Percentiles rank a stretch among this genome's conserved stretches.
phyloP scores from a whole-genome alignment of 164 flowering plant species.

The Akebia trifoliata region DNA sequence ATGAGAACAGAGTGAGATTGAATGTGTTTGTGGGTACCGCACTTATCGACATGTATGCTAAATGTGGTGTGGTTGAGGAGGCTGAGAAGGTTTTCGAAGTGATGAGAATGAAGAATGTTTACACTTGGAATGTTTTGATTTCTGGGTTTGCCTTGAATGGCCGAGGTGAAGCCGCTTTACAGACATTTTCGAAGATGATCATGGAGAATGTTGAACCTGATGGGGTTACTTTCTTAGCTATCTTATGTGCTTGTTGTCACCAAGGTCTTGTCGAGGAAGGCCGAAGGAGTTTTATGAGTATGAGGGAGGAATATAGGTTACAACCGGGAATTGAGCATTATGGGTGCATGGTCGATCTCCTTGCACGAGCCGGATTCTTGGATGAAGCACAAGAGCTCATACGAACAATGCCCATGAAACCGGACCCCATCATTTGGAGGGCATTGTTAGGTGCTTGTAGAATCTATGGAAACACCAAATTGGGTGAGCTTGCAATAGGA shows the following conservation, averaged over 20 bases:
- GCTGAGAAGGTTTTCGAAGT: slow-evolving; percentile 19
- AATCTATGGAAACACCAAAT: slow-evolving; percentile 13
- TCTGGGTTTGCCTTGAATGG: slow-evolving; percentile 29
- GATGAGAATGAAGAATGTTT: slow-evolving; percentile 22
- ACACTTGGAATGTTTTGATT: slow-evolving; percentile 29
- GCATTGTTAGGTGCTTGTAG: slow-evolving; percentile 29
- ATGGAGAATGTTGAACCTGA: slow-evolving; percentile 19
- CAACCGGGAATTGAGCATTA: slow-evolving; percentile 27
- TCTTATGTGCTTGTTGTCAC: slow-evolving; percentile 32
- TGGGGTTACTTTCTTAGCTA: slow-evolving; percentile 22
- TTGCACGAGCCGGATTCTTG: slow-evolving; percentile 28
- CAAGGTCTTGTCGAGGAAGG: slow-evolving; percentile 28
- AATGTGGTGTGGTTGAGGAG: slow-evolving; percentile 26
- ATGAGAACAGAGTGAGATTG: slow-evolving; percentile 10
- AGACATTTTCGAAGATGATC: slow-evolving; percentile 18
- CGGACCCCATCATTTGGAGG: slow-evolving; percentile 28
- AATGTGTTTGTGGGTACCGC: slow-evolving; percentile 33
- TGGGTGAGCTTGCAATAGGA: slow-evolving; percentile 21
- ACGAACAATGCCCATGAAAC: slow-evolving; percentile 20
- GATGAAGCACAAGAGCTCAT: slow-evolving; percentile 27
- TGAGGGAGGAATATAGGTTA: slow-evolving; percentile 22
- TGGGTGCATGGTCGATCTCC: slow-evolving; percentile 34
- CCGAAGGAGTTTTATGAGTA: slow-evolving; percentile 10
- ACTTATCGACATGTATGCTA: slow-evolving; percentile 28
- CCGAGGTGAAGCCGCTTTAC: slow-evolving; percentile 21